Base-by-base conservation (phyloP, 768 basidiomycete species). In the Lentinula raphanica region DNA sequence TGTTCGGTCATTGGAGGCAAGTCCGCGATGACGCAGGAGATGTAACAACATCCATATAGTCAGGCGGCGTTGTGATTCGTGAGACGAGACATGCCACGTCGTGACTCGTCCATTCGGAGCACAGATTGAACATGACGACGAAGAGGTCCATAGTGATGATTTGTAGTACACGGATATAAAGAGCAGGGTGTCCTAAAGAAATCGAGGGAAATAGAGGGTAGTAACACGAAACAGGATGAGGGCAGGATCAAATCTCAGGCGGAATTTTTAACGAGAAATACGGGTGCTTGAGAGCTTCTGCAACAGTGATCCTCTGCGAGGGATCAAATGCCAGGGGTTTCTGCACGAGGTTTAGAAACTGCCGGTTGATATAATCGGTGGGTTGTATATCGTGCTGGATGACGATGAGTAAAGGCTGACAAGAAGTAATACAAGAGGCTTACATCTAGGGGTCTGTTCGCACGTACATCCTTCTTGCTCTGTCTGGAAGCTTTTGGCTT, bases 381-480 rank as follows among this genome's bases (percentile, higher is more conserved):
- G 86, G 87, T 49, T 85, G 85, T 65, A 96, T 94, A 65, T 95
- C 89, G 60, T 94, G 92, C 90, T 93, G 66, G 13, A 59, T 60
- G 59, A 23, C 23, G 5, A 7, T n/a, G 32, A 60, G 39, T 36
- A 27, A 49, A 46, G 60, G 57, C 49, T 62, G 44, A 63, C 25
- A 45, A 31, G n/a, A 19, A n/a, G 51, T 13, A 35, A 27, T 46
- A 32, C 12, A 45, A 56, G 39, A 5, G 32, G 78, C 83, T 55
- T 60, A 95, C 94, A 76, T 82, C 74, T 38, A 97, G 75, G 46
- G 84, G 76, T 65, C 87, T 84, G 64, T 93, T 94, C 25, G 87
- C 85, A 56, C 87, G 87, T 40, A 99, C 94, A 65, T 96, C 97
- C 72, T 94, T 96, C 77, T 86, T 88, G 72, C 92, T 94, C 70